Evolutionary conservation across 2,329 filamentous ascomycete species (phyloP), one percentile per base, ranked within the genome.

Genomic region (Fusarium sp.): DNA sequence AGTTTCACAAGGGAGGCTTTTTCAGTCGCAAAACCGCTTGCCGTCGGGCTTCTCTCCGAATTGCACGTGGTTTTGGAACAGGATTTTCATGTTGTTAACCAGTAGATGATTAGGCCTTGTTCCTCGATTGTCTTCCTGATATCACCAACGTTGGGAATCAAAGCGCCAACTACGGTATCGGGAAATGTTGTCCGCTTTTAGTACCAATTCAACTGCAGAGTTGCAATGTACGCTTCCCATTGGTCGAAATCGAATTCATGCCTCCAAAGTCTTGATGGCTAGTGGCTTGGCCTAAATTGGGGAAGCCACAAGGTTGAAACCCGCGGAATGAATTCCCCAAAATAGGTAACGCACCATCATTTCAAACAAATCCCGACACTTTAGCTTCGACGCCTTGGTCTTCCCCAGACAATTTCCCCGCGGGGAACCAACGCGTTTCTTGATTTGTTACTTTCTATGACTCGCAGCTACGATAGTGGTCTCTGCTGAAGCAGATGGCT

Each of bases 261-360:
- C 45, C 20, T n/a, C 7, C 3, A 13, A 31, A 22, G 27, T 17
- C 27, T 22, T 4, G 14, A 47, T 3, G 45, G 14, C 49, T 38
- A 39, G 45, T 15, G 45, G 12, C 45, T 41, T 33, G 45, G 25
- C 18, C 25, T 7, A 53, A 22, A 53, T 31, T 52, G 35, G 27
- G 15, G 29, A 22, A 53, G n/a, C 27, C 29, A 49, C 14, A 7
- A 33, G 20, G 29, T 33, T 33, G 35, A 8, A 45, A 11, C 31
- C 58, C 58, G 50, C 50, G 58, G 50, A 25, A 61, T 57, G 10
- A 45, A 25, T 20, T 58, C 20, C 58, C 31, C 15, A 10, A 45
- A 36, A 14, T 4, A 11, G 50, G 29, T 20, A 49, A 18, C 2
- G 3, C 20, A 33, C 11, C 46, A 33, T 49, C 33, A 35, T 33